These are phyloP conservation scores for Boletus semigastroideus DNA, from an alignment of 1,284 basidiomycete species.

Conservation along the genomic window DNA sequence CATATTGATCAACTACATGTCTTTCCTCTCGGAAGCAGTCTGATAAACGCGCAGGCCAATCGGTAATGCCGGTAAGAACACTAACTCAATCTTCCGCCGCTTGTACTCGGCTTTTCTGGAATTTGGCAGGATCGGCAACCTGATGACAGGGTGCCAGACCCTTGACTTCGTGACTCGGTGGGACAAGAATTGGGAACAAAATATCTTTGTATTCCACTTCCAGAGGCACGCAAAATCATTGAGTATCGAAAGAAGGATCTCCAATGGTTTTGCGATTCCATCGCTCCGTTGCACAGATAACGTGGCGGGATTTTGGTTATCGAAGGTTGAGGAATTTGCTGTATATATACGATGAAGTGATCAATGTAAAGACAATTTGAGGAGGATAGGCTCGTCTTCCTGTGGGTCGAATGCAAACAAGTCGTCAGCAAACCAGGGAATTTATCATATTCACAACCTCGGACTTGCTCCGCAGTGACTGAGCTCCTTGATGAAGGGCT, in stretches of 20 bases:
- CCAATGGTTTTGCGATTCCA: slow-evolving; percentile 96
- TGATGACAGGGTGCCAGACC: slow-evolving; percentile 97
- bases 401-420: slow-evolving; percentile 99
- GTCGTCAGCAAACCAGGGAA: slow-evolving; percentile 85
- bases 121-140: slow-evolving; percentile 96
- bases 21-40: slow-evolving; percentile 89
- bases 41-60: slow-evolving; percentile 38
- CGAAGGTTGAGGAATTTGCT: slow-evolving; percentile 99
- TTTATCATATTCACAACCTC: slow-evolving; percentile 96
- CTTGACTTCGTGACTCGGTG: slow-evolving; percentile 98
- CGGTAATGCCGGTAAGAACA: slow-evolving; percentile 12
- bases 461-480: slow-evolving; percentile 95
- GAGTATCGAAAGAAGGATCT: slow-evolving; percentile 99
- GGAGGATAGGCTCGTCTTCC: slow-evolving; percentile 97
- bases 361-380: slow-evolving; percentile 99
- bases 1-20: slow-evolving; percentile 66
- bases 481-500: slow-evolving; percentile 90
- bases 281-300: slow-evolving; percentile 97
- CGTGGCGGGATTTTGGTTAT: slow-evolving; percentile 99
- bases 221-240: slow-evolving; percentile 98
- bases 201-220: slow-evolving; percentile 99
- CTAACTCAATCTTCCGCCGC: slow-evolving; percentile 77
- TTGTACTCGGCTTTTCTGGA: slow-evolving; percentile 98
- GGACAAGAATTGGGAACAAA: slow-evolving; percentile 94
- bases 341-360: slow-evolving; percentile 98